These are phyloP conservation scores for Castanea sativa DNA, from an alignment of 306 rosid species.

Conservation along the genomic window DNA sequence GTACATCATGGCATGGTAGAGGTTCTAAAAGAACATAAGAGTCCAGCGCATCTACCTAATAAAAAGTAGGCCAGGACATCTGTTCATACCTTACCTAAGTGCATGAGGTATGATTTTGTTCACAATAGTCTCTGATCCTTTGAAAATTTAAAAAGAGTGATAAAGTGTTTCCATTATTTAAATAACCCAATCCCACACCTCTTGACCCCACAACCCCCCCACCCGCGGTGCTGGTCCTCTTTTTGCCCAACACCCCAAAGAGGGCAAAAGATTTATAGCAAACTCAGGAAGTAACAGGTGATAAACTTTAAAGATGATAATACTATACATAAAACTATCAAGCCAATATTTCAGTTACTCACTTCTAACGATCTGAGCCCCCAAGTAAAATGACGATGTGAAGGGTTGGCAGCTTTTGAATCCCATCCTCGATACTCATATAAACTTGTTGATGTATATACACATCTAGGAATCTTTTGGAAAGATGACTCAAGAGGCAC, in stretches of 20 bases:
- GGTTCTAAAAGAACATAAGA: not conserved
- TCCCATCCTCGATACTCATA: conserved; percentile 94
- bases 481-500: conserved; percentile 94
- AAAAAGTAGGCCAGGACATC: not conserved
- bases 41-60: not conserved
- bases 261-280: not conserved
- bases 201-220: not conserved
- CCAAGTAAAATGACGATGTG: conserved; percentile 85
- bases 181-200: not conserved
- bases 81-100: not conserved
- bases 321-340: too few relatives aligned
- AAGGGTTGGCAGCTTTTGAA: conserved; percentile 78
- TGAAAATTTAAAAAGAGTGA: not conserved
- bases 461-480: conserved; percentile 88
- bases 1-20: not conserved
- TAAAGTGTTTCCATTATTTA: not conserved
- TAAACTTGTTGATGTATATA: conserved; percentile 83
- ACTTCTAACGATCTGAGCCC: conserved; percentile 78
- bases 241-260: not conserved
- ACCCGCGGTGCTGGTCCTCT: too few relatives aligned
- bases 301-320: not conserved
- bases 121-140: not conserved
- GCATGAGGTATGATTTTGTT: not conserved
- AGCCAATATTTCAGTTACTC: conserved; percentile 4
- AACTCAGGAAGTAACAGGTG: not conserved